Conservation (phyloP, 1,284 basidiomycete species). For the Apiotrichum brassicae region DNA sequence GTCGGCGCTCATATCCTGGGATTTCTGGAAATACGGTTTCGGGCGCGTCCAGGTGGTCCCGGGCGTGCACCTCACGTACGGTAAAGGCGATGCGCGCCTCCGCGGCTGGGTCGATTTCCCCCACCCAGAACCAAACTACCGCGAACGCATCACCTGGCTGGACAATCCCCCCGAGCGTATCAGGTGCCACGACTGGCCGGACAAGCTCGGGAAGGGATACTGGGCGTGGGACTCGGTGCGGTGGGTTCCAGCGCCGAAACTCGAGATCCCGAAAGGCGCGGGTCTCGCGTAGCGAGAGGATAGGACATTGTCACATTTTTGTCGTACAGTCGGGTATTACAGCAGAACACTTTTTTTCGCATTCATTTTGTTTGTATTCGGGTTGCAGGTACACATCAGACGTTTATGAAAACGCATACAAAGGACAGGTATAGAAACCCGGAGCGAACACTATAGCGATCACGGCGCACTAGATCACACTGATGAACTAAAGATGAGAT, state of each 20-base stretch:
- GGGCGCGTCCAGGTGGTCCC: conserved; percentile 42
- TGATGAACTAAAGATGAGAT: too few relatives aligned
- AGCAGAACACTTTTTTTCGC: too few relatives aligned
- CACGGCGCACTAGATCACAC: too few relatives aligned
- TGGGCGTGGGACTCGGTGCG: conserved; percentile 30
- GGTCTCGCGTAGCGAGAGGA: not conserved
- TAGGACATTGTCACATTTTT: too few relatives aligned
- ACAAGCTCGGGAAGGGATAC: conserved; percentile 31
- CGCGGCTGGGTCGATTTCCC: conserved; percentile 39
- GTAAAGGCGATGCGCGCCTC: conserved; percentile 38
- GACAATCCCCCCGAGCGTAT: conserved; percentile 26
- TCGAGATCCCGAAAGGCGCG: conserved; percentile 2
- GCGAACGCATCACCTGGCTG: conserved; percentile 29
- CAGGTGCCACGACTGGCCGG: conserved; percentile 39
- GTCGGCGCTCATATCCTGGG: conserved; percentile 42
- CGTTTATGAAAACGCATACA: too few relatives aligned
- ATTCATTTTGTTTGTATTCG: too few relatives aligned
- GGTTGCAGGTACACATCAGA: too few relatives aligned
- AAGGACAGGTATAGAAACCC: too few relatives aligned
- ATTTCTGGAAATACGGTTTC: conserved; percentile 47
- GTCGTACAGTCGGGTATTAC: too few relatives aligned
- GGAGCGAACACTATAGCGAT: too few relatives aligned
- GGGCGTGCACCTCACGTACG: conserved; percentile 41
- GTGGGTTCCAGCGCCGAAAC: conserved; percentile 26
- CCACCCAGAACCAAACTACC: conserved; percentile 9